Evolutionary conservation across 495 filamentous ascomycete species (phyloP).

Genomic region (Aspergillus affinis): DNA sequence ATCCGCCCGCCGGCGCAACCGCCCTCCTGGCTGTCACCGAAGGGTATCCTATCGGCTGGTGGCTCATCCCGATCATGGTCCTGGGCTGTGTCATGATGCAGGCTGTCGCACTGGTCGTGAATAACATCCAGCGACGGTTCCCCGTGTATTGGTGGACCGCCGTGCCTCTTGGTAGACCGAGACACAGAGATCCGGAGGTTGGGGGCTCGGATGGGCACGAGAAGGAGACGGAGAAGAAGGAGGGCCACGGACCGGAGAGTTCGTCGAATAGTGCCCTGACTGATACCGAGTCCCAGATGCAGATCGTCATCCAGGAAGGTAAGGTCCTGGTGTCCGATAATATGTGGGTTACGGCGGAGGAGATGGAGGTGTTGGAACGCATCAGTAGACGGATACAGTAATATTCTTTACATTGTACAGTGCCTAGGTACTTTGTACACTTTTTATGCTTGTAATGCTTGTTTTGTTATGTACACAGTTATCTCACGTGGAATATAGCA

Average conservation of each 20-base stretch:
- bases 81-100: conserved; percentile 67
- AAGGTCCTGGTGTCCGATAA: conserved; percentile 36
- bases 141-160: conserved; percentile 73
- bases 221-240: conserved; percentile 13
- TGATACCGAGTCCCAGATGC: conserved; percentile 21
- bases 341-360: conserved; percentile 32
- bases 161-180: conserved; percentile 24
- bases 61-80: conserved; percentile 64
- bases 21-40: conserved; percentile 75
- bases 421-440: too few relatives aligned
- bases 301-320: conserved; percentile 32
- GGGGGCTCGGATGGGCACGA: background rate
- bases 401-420: too few relatives aligned
- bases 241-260: conserved; percentile 16
- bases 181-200: conserved; percentile 26
- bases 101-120: conserved; percentile 62
- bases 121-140: conserved; percentile 75
- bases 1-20: conserved; percentile 88
- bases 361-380: conserved; percentile 30
- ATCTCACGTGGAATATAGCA: too few relatives aligned
- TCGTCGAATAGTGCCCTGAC: conserved; percentile 29
- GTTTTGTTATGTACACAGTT: too few relatives aligned
- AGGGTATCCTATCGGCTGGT: conserved; percentile 67
- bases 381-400: conserved; percentile 34
- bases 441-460: too few relatives aligned